Evolutionary conservation across 2,329 filamentous ascomycete species (phyloP).

Genomic region (Diplodia seriata): DNA sequence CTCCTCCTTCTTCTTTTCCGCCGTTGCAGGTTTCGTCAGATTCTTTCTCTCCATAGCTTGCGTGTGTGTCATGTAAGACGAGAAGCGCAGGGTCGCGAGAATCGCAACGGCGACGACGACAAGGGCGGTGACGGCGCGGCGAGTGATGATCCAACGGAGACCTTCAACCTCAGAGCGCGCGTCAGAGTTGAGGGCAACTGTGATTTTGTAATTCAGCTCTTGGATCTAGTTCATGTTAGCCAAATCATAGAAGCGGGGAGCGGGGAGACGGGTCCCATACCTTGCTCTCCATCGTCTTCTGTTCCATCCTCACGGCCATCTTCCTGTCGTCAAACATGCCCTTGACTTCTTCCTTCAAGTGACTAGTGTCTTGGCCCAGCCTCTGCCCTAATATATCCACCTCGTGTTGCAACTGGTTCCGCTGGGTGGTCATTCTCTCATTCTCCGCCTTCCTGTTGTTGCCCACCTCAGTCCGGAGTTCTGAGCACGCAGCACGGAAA

Average conservation of each 20-base stretch:
- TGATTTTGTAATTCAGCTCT: conserved; percentile 96
- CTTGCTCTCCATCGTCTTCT: conserved; percentile 81
- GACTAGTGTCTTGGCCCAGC: conserved; percentile 80
- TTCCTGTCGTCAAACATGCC: conserved; percentile 96
- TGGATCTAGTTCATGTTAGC: conserved; percentile 70
- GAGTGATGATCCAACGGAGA: conserved; percentile 81
- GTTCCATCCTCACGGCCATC: conserved; percentile 88
- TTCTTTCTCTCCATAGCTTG: conserved; percentile 50
- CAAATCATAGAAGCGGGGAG: neutral
- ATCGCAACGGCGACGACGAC: conserved; percentile 56
- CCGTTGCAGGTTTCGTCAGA: conserved; percentile 36
- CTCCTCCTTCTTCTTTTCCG: conserved; percentile 6
- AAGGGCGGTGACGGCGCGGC: conserved; percentile 68
- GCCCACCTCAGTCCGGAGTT: conserved; percentile 85
- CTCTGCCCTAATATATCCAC: conserved; percentile 90
- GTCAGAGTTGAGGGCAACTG: conserved; percentile 86
- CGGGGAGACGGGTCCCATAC: conserved; percentile 54
- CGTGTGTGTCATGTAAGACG: conserved; percentile 49
- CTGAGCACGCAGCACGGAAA: conserved; percentile 91
- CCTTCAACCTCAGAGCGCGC: conserved; percentile 91
- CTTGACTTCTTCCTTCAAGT: conserved; percentile 87
- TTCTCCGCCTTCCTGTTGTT: conserved; percentile 78
- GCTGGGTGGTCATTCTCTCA: conserved; percentile 81
- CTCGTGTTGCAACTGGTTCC: conserved; percentile 88
- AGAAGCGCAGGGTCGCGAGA: conserved; percentile 50